phyloP scores from a whole-genome alignment of 768 basidiomycete species.

The Serendipita indica region DNA sequence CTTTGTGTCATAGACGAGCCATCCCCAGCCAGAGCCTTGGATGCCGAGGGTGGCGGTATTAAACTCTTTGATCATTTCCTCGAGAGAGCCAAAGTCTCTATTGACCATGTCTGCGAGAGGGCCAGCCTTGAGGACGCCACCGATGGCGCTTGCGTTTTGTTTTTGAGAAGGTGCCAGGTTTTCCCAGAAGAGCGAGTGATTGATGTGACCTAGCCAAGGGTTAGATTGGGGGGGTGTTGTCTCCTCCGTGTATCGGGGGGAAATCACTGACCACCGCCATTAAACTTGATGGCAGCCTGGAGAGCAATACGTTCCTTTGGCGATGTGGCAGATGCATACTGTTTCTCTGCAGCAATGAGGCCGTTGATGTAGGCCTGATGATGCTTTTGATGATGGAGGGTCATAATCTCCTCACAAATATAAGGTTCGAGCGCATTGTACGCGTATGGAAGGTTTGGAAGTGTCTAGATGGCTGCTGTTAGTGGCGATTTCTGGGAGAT shows the following conservation, averaged over 20 bases:
- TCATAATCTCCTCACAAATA: slow-evolving; percentile 87
- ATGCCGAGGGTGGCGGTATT: slow-evolving; percentile 74
- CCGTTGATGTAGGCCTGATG: slow-evolving; percentile 91
- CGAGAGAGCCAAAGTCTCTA: slow-evolving; percentile 50
- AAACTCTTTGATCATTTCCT: slow-evolving; percentile 62
- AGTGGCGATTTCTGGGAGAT: no score
- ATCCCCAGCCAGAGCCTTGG: slow-evolving; percentile 93
- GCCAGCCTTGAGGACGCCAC: slow-evolving; percentile 46
- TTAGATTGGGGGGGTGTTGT: not conserved
- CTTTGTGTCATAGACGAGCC: slow-evolving; percentile 48
- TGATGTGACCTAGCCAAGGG: slow-evolving; percentile 49
- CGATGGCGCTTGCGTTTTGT: slow-evolving; percentile 29
- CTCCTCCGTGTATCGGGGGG: not conserved
- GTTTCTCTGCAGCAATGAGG: slow-evolving; percentile 76
- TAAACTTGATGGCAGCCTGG: slow-evolving; percentile 87
- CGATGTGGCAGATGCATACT: slow-evolving; percentile 48
- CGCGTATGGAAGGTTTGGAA: slow-evolving; percentile 60
- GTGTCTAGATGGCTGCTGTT: slow-evolving; percentile 18
- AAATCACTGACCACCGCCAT: slow-evolving; percentile 66
- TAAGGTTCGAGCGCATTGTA: slow-evolving; percentile 91
- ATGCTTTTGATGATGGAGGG: slow-evolving; percentile 87
- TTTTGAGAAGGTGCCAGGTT: slow-evolving; percentile 58
- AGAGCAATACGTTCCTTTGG: slow-evolving; percentile 75
- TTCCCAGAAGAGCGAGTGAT: slow-evolving; percentile 94
- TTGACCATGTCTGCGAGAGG: slow-evolving; percentile 52